Evolutionary conservation across 768 basidiomycete species (phyloP).

Genomic region (Gelatoporia subvermispora): DNA sequence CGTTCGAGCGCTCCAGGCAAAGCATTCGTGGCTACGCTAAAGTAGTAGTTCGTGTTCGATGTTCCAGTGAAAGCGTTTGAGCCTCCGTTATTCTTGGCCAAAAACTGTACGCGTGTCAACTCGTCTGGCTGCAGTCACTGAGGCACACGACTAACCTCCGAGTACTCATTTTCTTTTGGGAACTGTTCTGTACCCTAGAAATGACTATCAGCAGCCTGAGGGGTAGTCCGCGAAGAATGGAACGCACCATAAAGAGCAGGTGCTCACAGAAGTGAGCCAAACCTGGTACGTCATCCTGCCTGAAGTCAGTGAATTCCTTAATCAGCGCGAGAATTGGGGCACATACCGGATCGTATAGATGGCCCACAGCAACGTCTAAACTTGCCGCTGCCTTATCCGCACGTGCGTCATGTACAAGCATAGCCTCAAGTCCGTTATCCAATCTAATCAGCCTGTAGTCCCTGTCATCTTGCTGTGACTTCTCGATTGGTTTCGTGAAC

Average conservation of each 20-base stretch:
- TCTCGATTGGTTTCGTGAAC: constrained; percentile 58
- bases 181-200: constrained; percentile 74
- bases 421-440: constrained; percentile 85
- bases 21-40: constrained; percentile 60
- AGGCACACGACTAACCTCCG: constrained; percentile 47
- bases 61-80: constrained; percentile 95
- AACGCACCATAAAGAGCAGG: constrained; percentile 85
- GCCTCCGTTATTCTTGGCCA: constrained; percentile 76
- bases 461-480: constrained; percentile 74
- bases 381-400: constrained; percentile 95
- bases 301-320: background rate
- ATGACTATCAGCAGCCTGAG: background rate
- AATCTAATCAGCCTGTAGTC: constrained; percentile 78
- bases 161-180: constrained; percentile 93
- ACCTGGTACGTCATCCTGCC: constrained; percentile 84
- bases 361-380: constrained; percentile 91
- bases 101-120: constrained; percentile 40
- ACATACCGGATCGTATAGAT: constrained; percentile 82
- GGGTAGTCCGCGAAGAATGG: background rate
- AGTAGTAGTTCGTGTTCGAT: constrained; percentile 87
- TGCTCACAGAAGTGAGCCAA: constrained; percentile 97
- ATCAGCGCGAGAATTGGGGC: background rate
- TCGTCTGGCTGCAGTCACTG: background rate
- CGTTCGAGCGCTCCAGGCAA: constrained; percentile 69
- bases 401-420: constrained; percentile 75